phyloP scores from a whole-genome alignment of 352 stramenopile species.

The Thraustotheca clavata region DNA sequence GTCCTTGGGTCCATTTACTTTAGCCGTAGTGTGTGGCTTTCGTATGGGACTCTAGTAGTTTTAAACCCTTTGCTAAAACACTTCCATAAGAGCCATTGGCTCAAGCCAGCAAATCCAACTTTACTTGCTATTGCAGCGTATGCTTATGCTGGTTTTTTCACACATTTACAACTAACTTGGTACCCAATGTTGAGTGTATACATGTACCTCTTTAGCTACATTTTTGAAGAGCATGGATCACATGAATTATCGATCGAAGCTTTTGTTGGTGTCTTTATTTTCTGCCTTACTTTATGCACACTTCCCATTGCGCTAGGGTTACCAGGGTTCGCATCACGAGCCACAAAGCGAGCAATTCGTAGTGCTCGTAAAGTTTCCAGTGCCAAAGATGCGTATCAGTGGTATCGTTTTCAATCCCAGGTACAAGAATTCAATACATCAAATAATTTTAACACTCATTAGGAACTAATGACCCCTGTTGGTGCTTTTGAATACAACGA shows the following conservation, averaged over 20 bases:
- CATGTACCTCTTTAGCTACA: background rate
- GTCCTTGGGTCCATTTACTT: background rate
- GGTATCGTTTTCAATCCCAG: background rate
- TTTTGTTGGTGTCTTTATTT: background rate
- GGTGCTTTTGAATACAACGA: background rate
- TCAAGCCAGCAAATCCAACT: background rate
- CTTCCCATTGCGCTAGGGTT: background rate
- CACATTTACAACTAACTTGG: background rate
- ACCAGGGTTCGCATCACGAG: background rate
- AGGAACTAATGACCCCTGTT: too few relatives aligned
- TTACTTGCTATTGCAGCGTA: background rate
- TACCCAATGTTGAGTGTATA: background rate
- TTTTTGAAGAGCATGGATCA: background rate
- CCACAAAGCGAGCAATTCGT: background rate
- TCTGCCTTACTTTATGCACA: background rate
- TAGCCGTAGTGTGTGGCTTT: constrained; percentile 3
- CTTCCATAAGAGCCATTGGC: background rate
- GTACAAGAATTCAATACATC: too few relatives aligned
- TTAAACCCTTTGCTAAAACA: background rate
- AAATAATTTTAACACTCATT: too few relatives aligned
- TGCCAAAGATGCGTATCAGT: background rate
- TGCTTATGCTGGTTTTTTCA: background rate
- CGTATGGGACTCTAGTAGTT: background rate
- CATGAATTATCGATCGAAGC: background rate
- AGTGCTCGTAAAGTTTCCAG: background rate